These are phyloP conservation scores for Hemileccinum impolitum DNA, from an alignment of 768 basidiomycete genomes.

Conservation along the genomic window DNA sequence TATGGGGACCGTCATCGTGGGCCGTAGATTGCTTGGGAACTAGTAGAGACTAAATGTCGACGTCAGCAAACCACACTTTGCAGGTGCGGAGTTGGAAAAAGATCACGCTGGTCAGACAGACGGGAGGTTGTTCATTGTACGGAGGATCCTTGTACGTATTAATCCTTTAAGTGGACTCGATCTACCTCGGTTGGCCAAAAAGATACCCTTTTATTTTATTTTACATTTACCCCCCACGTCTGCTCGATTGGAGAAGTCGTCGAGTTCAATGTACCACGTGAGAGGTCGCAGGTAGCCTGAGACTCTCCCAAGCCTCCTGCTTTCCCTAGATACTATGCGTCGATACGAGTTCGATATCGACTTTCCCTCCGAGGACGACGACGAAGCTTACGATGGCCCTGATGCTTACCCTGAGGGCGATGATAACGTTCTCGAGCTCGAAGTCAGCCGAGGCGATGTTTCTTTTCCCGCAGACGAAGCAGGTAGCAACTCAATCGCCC, in stretches of 20 bases:
- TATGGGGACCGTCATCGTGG: constrained; percentile 42
- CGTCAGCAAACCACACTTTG: not conserved
- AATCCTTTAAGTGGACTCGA: too few species aligned
- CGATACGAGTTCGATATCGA: constrained; percentile 20
- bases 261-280: not conserved
- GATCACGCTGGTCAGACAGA: too few species aligned
- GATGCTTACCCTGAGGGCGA: constrained; percentile 35
- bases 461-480: not conserved
- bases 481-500: constrained; percentile 15
- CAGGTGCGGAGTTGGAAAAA: constrained; percentile 24
- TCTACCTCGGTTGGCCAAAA: too few species aligned
- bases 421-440: constrained; percentile 35
- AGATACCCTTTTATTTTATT: too few species aligned
- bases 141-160: too few species aligned
- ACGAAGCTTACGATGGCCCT: constrained; percentile 33
- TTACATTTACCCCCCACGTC: too few species aligned
- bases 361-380: constrained; percentile 28
- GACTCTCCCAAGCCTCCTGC: not conserved
- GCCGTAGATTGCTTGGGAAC: not conserved
- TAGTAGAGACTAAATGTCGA: not conserved
- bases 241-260: not conserved
- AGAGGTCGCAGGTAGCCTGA: too few species aligned
- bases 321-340: constrained; percentile 10
- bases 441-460: constrained; percentile 25
- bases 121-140: too few species aligned